Evolutionary conservation across 306 rosid species (phyloP).

Genomic region (Cucumis melo): DNA sequence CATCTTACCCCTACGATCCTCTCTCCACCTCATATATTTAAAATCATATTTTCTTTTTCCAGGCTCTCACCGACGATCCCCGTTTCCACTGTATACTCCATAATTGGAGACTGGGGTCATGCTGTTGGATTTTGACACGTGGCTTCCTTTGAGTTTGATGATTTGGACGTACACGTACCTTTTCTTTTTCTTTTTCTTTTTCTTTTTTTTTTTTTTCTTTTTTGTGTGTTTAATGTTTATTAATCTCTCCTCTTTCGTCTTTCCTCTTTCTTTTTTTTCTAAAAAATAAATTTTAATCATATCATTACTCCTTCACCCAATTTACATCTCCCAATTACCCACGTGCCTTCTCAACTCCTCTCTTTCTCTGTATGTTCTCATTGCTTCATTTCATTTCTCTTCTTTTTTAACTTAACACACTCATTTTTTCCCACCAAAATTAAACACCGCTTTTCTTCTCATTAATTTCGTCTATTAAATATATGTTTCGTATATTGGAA

Average conservation of each 20-base stretch:
- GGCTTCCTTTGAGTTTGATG: background rate
- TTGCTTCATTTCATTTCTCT: background rate
- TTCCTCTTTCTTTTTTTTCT: background rate
- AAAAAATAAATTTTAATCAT: background rate
- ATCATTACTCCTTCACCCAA: background rate
- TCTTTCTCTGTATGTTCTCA: background rate
- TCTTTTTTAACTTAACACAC: background rate
- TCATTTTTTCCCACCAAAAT: too few relatives aligned
- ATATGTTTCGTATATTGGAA: too few relatives aligned
- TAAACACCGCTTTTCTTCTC: too few relatives aligned
- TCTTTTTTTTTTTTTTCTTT: too few relatives aligned
- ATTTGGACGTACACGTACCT: background rate
- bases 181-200: background rate
- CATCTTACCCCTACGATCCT: background rate
- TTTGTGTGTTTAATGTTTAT: too few relatives aligned
- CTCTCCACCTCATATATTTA: background rate
- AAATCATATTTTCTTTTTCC: background rate
- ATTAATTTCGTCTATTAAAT: background rate
- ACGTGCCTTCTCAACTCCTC: background rate
- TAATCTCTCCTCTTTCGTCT: background rate
- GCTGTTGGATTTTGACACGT: background rate
- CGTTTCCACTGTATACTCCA: background rate
- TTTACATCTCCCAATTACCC: background rate
- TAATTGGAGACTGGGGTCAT: background rate
- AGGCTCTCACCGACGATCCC: constrained; percentile 6